Evolutionary conservation across 192 early-diverging fungal species (phyloP).

Genomic region (Backusella tuberculispora): DNA sequence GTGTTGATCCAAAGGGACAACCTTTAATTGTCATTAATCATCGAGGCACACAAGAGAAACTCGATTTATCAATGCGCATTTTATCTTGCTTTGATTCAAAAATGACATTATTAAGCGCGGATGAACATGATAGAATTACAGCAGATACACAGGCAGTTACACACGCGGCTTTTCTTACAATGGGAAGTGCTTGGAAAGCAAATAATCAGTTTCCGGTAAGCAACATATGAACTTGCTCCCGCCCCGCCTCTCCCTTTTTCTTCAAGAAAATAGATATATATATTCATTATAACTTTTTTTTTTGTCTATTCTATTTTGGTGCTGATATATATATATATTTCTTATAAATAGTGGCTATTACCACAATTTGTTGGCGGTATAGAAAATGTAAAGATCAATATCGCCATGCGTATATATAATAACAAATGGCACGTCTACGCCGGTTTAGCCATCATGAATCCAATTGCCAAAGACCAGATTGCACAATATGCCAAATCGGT

Average conservation of each 20-base stretch:
- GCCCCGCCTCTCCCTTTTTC: not conserved
- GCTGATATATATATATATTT: not conserved
- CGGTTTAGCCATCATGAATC: slow-evolving; percentile 93
- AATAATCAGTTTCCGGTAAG: slow-evolving; percentile 78
- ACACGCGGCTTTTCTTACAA: slow-evolving; percentile 89
- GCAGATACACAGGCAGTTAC: slow-evolving; percentile 98
- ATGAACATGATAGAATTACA: slow-evolving; percentile 93
- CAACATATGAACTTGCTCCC: not conserved
- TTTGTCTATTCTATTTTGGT: not conserved
- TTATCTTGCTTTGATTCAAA: slow-evolving; percentile 77
- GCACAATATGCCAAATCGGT: slow-evolving; percentile 88
- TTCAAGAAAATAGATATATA: not conserved
- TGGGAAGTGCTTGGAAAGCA: slow-evolving; percentile 93
- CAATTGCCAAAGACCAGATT: slow-evolving; percentile 84
- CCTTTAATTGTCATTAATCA: slow-evolving; percentile 86
- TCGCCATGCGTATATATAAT: slow-evolving; percentile 90
- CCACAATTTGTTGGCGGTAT: slow-evolving; percentile 89
- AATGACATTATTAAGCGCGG: slow-evolving; percentile 75
- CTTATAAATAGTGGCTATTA: slow-evolving; percentile 74
- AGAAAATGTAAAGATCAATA: slow-evolving; percentile 94
- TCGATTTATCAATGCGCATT: slow-evolving; percentile 66
- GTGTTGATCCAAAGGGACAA: slow-evolving; percentile 79
- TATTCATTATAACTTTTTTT: not conserved
- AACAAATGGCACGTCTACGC: slow-evolving; percentile 98
- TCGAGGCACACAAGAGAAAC: slow-evolving; percentile 63